Evolutionary conservation across 805 yeast species (phyloP), one percentile per base, ranked within the genome.

Genomic region (Blastobotrys peoriensis): DNA sequence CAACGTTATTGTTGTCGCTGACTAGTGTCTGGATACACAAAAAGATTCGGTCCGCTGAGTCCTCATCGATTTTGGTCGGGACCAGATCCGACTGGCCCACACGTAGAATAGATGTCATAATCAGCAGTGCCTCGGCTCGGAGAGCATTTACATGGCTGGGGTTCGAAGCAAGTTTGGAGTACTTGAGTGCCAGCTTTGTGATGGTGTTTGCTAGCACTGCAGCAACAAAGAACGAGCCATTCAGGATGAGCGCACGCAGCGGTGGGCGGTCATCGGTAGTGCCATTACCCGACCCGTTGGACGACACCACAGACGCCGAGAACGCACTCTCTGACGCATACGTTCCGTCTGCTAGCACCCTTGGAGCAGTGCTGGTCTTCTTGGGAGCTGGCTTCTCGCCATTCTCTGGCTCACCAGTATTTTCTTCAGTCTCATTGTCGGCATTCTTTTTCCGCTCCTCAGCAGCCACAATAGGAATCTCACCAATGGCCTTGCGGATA

Each of bases 311-410:
- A 10, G 47, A 38, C 17, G 58, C 57, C 13, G 83, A 83, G 46
- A 82, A 67, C 0, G 95, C 93, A 51, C 79, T 78, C 66, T 93
- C 98, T 35, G 96, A 86, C 22, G 98, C 98, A 66, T 93, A 93
- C 0, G 99, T 93, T 56, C 99, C 99, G 68, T 93, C 99, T n/a
- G 98, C 96, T 53, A 93, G 74, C 47, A 93, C 82, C 48, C 83
- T 81, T 17, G 97, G 97, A 37, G 86, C 86, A 33, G 53, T 51
- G 46, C 69, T 63, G 25, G 51, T 54, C 41, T 61, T 52, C 16
- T 51, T 47, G 41, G 63, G 57, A 6, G 55, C 53, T 16, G 22
- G 9, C 9, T 44, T 49, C 28, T 66, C 61, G 33, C 69, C 72
- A 18, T 59, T 62, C 27, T 63, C 55, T 20, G 58, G 62, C 15